Base-by-base conservation (phyloP, 2,329 filamentous ascomycete species). In the Pseudopithomyces maydicus region DNA sequence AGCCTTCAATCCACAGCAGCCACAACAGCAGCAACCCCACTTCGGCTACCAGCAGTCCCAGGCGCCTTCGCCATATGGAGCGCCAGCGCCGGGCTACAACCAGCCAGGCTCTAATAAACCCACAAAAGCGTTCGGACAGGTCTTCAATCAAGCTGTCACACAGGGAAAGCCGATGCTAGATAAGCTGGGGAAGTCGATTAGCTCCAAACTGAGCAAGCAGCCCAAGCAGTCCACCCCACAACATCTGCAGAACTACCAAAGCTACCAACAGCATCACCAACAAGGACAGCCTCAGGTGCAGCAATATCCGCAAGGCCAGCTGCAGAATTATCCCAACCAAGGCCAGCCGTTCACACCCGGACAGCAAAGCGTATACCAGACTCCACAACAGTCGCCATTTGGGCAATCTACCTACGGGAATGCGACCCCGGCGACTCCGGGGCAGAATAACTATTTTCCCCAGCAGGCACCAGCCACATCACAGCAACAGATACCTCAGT, bases 81-180 rank as follows among this genome's bases (percentile, higher is more conserved):
- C 63, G 17, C 54, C 61, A 38, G 48, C 64, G 15, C 56, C 64
- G 19, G 58, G 51, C 8, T 51, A 64, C 60, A 60, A 59, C 17
- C 50, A 52, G n/a, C 39, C 63, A 6, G 55, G 48, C 23, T 33
- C 59, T 11, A 59, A 68, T 11, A 73, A 70, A 57, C 46, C 59
- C 22, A 44, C 56, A n/a, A 67, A 64, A 0, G 56, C 58, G 5
- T 68, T 74, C 42, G 70, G 70, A 1, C 63, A 68, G 35, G 73
- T 73, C 62, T 61, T 75, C 59, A 71, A 75, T 32, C 72, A 74
- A 54, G 73, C 72, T 2, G 70, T 75, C 8, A 72, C 70, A 2
- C 73, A 67, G 0, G 63, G 70, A n/a, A 75, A 74, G 58, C 73
- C 73, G 1, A 71, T 74, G 66, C 32, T 74, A 49, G 68, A 74